Evolutionary conservation across 1,284 basidiomycete species (phyloP).

Genomic region (Limonomyces culmigenus): DNA sequence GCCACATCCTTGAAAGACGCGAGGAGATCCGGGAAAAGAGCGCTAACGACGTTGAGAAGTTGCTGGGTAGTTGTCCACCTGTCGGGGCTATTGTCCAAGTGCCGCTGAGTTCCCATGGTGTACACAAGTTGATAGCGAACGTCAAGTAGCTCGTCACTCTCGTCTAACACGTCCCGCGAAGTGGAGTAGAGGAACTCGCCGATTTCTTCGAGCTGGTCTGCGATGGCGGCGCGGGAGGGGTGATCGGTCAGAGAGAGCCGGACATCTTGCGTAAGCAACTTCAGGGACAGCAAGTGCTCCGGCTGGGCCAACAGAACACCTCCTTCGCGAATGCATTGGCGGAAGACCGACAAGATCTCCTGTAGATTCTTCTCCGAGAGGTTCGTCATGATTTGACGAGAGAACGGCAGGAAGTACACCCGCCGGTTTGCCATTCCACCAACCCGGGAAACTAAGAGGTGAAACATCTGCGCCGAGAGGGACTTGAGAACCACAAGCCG

Average conservation of each 20-base stretch:
- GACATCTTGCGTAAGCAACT: constrained; percentile 22
- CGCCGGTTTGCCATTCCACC: too few species aligned
- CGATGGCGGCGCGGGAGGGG: neutral
- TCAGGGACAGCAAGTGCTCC: constrained; percentile 34
- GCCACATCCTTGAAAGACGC: too few species aligned
- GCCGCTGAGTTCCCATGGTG: constrained; percentile 24
- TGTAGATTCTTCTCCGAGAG: too few species aligned
- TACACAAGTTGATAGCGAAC: constrained; percentile 33
- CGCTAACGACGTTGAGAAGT: too few species aligned
- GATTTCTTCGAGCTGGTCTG: constrained; percentile 8
- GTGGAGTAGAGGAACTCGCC: constrained; percentile 19
- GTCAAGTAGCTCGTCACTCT: constrained; percentile 34
- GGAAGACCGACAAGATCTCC: constrained; percentile 27
- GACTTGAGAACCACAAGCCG: too few species aligned
- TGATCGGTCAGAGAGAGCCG: neutral
- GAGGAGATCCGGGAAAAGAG: too few species aligned
- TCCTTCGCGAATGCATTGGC: constrained; percentile 18
- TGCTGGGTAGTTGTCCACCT: too few species aligned
- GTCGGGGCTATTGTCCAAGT: too few species aligned
- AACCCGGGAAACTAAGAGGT: too few species aligned
- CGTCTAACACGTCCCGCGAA: constrained; percentile 30
- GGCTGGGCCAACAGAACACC: constrained; percentile 32
- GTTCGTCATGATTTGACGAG: too few species aligned
- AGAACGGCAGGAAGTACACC: too few species aligned
- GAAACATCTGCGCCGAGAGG: too few species aligned